These are phyloP conservation scores for Posidonia australis DNA, from an alignment of 106 monocot genomes.

Conservation along the genomic window DNA sequence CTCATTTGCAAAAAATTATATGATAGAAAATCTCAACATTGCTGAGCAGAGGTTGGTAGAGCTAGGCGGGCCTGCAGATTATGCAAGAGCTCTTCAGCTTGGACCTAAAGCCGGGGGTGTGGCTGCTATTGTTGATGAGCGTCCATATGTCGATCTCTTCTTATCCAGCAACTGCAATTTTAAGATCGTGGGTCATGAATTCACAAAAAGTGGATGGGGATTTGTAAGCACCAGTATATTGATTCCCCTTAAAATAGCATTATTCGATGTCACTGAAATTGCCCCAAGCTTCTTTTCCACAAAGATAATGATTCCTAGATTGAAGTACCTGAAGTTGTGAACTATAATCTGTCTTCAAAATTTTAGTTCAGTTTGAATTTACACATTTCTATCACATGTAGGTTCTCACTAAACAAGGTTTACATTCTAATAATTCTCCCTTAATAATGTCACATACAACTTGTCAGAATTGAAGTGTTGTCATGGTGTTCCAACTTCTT, in stretches of 20 bases:
- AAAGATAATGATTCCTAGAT: too few species aligned
- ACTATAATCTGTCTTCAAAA: too few species aligned
- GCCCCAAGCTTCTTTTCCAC: too few species aligned
- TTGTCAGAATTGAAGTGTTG: too few species aligned
- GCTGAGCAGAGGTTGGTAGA: slow-evolving; percentile 46
- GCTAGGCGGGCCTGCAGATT: slow-evolving; percentile 48
- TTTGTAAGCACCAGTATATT: slow-evolving; percentile 47
- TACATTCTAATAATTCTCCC: too few species aligned
- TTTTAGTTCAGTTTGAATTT: too few species aligned
- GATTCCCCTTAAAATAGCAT: background rate
- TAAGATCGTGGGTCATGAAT: slow-evolving; percentile 65
- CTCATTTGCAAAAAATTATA: slow-evolving; percentile 59
- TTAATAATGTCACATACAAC: too few species aligned
- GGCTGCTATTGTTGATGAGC: slow-evolving; percentile 79
- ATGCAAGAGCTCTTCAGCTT: slow-evolving; percentile 44
- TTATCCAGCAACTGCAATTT: slow-evolving; percentile 63
- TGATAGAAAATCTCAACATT: slow-evolving; percentile 60
- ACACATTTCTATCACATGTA: too few species aligned
- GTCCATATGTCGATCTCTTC: slow-evolving; percentile 69
- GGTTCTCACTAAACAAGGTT: too few species aligned
- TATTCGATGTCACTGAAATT: too few species aligned
- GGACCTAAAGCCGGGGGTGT: slow-evolving; percentile 66
- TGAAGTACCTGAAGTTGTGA: too few species aligned
- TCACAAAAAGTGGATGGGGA: slow-evolving; percentile 92
- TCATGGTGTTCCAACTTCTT: too few species aligned